Base-by-base conservation (phyloP, 2,329 filamentous ascomycete genomes). In the Ascochyta fabae region DNA sequence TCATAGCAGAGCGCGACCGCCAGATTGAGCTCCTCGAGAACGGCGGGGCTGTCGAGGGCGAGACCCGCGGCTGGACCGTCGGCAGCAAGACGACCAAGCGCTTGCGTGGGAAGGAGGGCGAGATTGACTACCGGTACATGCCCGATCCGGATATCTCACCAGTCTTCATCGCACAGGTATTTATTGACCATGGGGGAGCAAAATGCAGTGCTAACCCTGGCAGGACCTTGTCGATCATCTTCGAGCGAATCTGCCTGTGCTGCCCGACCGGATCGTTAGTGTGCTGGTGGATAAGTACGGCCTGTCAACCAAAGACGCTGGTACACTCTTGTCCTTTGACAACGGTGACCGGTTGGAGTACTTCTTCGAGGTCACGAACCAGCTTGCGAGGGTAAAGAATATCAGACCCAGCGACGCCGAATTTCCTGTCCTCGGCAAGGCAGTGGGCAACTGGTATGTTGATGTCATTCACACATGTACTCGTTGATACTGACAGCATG, bases 81-180 rank as follows among this genome's bases (percentile, higher is more conserved):
- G 92, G 92, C 2, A 88, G 87, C 60, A 92, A 86, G 4, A 88
- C 92, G 72, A 98, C 95, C 3, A 87, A 86, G 55, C 84, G 89
- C 36, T 79, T 99, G 39, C 85, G 95, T 67, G 92, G 92, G 24
- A 99, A 99, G 75, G 95, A 98, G 75, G 95, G 95, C 43, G 94
- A 96, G 71, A 92, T 98, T 6, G 95, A 99, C 75, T 99, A 99
- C 75, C 84, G 95, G 38, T 99, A 99, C 72, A 98, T 99, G 94
- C 94, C 95, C 0, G 95, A 99, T 73, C 91, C 95, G 5, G 95
- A 99, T 71, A 82, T 99, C 13, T 84, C 86, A 0, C 92, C 95
- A 1, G 81, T 99, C 1, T 72, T 92, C 2, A 89, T 99, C 57
- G 87, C 87, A 7, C 71, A 82, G 2, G 77, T 79, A 61, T 36